Base-by-base conservation (phyloP, 768 basidiomycete genomes). In the Gloeopeniophorella convolvens region DNA sequence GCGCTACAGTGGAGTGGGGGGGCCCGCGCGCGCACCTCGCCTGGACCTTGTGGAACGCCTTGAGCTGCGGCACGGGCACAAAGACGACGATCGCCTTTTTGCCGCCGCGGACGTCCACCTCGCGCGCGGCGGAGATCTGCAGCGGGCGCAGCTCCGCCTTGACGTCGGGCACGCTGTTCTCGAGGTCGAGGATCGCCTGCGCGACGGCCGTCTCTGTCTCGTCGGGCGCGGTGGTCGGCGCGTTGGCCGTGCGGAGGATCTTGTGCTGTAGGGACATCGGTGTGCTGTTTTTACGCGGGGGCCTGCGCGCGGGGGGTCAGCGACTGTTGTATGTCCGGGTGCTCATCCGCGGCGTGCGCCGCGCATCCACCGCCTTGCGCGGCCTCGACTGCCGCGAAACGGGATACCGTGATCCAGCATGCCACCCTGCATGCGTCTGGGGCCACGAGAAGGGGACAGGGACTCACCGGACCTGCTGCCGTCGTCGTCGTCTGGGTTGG, bases 1-100 rank as follows among this genome's bases (percentile, higher is more conserved):
- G 24, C 24, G 34, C 15, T 34, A 18, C 30, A n/a, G n/a, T n/a
- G n/a, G n/a, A n/a, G n/a, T n/a, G n/a, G n/a, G n/a, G n/a, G n/a
- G n/a, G n/a, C n/a, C n/a, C n/a, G n/a, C n/a, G n/a, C n/a, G 61
- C 77, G 49, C 65, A 96, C 93, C 94, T 86, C 67, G 83, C 84
- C 74, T 99, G 96, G 62, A 98, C 78, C 73, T 95, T 98, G 75
- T 86, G 91, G 86, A 94, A 99, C 13, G 94, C 95, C 76, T 97
- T 97, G 71, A 95, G 69, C 72, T 94, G 91, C 59, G 95, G 93
- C 42, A 95, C 86, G 50, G 96, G 96, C 40, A 98, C 94, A 66
- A 99, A 99, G 69, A 99, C 76, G 57, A 99, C 91, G 63, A 99
- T 94, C 45, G 96, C 96, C 78, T 98, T 99, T 78, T 96, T 97